Percentiles rank a stretch among this genome's conserved stretches.
Conservation (phyloP, 2,329 filamentous ascomycete species). For the Metarhizium anisopliae region DNA sequence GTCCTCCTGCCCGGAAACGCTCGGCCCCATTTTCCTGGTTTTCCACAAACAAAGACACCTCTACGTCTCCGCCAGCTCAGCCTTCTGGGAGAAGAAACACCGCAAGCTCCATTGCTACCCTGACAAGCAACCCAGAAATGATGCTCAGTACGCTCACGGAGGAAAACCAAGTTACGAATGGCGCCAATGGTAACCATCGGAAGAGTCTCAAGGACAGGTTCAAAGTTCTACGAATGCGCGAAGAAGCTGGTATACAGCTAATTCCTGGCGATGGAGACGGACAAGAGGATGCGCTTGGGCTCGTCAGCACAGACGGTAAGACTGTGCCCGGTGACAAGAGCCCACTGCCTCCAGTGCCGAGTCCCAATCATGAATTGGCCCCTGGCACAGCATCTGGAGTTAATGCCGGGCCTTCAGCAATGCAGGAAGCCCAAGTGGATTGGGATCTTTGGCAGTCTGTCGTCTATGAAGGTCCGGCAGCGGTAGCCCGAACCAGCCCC, state of each 20-base stretch:
- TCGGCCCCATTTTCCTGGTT: conserved; percentile 85
- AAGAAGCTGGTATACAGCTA: conserved; percentile 53
- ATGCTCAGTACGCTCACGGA: conserved; percentile 71
- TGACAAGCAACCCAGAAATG: conserved; percentile 74
- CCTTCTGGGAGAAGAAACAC: conserved; percentile 57
- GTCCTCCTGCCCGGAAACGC: conserved; percentile 55
- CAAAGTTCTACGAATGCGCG: conserved; percentile 65
- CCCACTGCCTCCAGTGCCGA: conserved; percentile 44
- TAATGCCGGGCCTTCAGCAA: conserved; percentile 63
- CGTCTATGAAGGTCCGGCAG: conserved; percentile 87
- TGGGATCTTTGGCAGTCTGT: conserved; percentile 98
- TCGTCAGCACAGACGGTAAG: conserved; percentile 16
- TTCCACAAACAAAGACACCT: conserved; percentile 45
- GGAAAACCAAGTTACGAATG: conserved; percentile 44
- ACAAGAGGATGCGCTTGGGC: conserved; percentile 19
- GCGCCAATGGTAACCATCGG: conserved; percentile 35
- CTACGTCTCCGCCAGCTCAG: conserved; percentile 43
- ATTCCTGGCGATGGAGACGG: conserved; percentile 46
- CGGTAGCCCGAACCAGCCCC: conserved; percentile 76
- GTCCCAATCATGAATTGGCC: conserved; percentile 61
- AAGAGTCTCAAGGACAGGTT: conserved; percentile 71
- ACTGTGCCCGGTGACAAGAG: conserved; percentile 19
- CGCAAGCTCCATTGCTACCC: conserved; percentile 67
- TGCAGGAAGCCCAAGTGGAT: conserved; percentile 71
- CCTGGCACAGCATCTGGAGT: conserved; percentile 82